Evolutionary conservation across 2,329 filamentous ascomycete genomes (phyloP).

Genomic region (Ophiostoma sp.): DNA sequence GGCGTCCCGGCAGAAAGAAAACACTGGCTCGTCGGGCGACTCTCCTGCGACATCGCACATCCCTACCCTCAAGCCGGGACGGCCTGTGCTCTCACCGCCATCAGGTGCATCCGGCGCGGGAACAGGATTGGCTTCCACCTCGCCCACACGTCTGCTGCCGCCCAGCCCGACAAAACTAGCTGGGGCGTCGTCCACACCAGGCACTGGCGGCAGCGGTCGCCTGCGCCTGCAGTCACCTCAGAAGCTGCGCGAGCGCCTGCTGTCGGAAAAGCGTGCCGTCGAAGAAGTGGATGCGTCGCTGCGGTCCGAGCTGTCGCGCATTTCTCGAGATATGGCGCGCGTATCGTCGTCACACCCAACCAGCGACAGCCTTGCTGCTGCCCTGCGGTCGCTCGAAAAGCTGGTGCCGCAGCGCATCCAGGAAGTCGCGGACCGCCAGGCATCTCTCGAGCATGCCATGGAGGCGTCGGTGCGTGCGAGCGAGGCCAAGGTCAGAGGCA

Average conservation of each 20-base stretch:
- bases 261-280: conserved; percentile 71
- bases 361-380: conserved; percentile 39
- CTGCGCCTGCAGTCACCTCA: conserved; percentile 67
- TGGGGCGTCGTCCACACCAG: background rate
- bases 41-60: conserved; percentile 41
- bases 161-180: conserved; percentile 36
- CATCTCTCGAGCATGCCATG: conserved; percentile 63
- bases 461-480: conserved; percentile 65
- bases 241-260: conserved; percentile 76
- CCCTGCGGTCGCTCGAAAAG: conserved; percentile 62
- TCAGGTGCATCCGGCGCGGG: background rate
- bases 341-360: conserved; percentile 35
- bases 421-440: conserved; percentile 56
- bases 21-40: conserved; percentile 22
- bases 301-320: conserved; percentile 69
- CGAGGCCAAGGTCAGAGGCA: conserved; percentile 71
- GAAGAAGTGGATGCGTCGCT: conserved; percentile 64
- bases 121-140: conserved; percentile 28
- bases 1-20: conserved; percentile 37
- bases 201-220: background rate
- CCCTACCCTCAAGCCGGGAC: conserved; percentile 42
- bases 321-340: conserved; percentile 71
- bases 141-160: conserved; percentile 29
- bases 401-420: conserved; percentile 55
- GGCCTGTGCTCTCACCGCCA: conserved; percentile 16